Evolutionary conservation across 225 moss, liverwort and hornwort genomes (phyloP), one percentile per base, ranked within the genome.

Genomic region (Marchantia paleacea): DNA sequence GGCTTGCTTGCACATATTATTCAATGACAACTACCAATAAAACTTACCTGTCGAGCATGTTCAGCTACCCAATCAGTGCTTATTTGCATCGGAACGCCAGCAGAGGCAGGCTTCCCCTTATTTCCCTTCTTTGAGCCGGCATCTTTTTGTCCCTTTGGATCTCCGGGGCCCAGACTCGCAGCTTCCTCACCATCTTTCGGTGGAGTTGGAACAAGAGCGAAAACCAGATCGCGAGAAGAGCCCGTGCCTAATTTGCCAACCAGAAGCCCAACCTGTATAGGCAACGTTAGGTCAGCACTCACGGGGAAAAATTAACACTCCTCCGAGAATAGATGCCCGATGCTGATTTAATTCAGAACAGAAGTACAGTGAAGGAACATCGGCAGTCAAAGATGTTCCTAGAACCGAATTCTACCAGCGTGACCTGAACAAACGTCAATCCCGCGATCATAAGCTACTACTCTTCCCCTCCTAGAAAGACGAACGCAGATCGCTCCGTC

Each of bases 101-200:
- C 95, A 7, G 64, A 83, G 19, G 62, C 71, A 10, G 87, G 30
- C 80, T 90, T 94, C n/a, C 85, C 81, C 82, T 88, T 92, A 16
- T 63, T 86, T 53, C 76, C 91, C 81, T 85, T 92, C 80, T 86
- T 87, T 83, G 89, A 90, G 52, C 81, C 76, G 69, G 82, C 84
- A 51, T 89, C 90, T 80, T 89, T 88, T 81, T 85, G 88, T 55
- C 83, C 85, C 69, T 84, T 82, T 20, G 65, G 26, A n/a, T 81
- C 85, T 51, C 47, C 71, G 22, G 77, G 58, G 55, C 80, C 82
- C 16, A 89, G 83, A 39, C 83, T 73, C 29, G 91, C 92, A 67
- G 91, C 87, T 84, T 92, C 91, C 51, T 90, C 94, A 39, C 95
- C 99, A 87, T 95, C 99, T 82, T 92, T 95, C 71, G 77, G 79